These are phyloP conservation scores for Alnus glutinosa DNA, from an alignment of 306 rosid genomes.

Conservation along the genomic window DNA sequence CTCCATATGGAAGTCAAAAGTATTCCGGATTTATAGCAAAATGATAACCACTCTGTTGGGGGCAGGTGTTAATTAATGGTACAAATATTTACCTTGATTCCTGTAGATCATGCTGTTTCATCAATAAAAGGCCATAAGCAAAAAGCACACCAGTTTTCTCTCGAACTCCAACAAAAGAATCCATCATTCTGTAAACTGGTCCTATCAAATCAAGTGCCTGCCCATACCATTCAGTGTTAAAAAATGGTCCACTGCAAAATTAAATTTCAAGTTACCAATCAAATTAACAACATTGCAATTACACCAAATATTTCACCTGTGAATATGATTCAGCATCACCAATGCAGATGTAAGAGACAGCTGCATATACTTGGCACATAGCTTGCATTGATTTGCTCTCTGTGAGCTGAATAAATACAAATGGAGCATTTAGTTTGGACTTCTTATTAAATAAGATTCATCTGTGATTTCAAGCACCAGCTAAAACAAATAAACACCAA, in stretches of 20 bases:
- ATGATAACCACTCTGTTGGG: background rate
- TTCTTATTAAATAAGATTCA: slow-evolving; percentile 26
- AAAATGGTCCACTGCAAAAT: slow-evolving; percentile 11
- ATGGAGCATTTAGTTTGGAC: slow-evolving; percentile 31
- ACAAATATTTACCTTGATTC: slow-evolving; percentile 75
- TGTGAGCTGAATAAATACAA: slow-evolving; percentile 58
- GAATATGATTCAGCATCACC: slow-evolving; percentile 96
- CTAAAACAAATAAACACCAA: slow-evolving; percentile 13
- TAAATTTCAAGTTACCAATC: slow-evolving; percentile 17
- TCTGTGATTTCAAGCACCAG: slow-evolving; percentile 8
- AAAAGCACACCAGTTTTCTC: slow-evolving; percentile 93
- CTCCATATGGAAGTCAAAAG: background rate
- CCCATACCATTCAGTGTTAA: slow-evolving; percentile 37
- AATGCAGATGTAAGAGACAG: slow-evolving; percentile 90
- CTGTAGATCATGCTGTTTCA: slow-evolving; percentile 93
- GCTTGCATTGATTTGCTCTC: slow-evolving; percentile 95
- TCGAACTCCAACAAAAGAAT: slow-evolving; percentile 96
- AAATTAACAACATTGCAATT: slow-evolving; percentile 3
- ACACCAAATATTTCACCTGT: slow-evolving; percentile 52
- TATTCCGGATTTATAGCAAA: background rate
- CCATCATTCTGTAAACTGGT: slow-evolving; percentile 88
- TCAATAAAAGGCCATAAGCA: slow-evolving; percentile 88
- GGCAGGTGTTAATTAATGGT: slow-evolving; percentile 12
- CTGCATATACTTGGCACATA: slow-evolving; percentile 89
- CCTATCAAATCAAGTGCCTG: slow-evolving; percentile 96